Evolutionary conservation across 2,329 filamentous ascomycete species (phyloP).

Genomic region (Tolypocladium paradoxum): DNA sequence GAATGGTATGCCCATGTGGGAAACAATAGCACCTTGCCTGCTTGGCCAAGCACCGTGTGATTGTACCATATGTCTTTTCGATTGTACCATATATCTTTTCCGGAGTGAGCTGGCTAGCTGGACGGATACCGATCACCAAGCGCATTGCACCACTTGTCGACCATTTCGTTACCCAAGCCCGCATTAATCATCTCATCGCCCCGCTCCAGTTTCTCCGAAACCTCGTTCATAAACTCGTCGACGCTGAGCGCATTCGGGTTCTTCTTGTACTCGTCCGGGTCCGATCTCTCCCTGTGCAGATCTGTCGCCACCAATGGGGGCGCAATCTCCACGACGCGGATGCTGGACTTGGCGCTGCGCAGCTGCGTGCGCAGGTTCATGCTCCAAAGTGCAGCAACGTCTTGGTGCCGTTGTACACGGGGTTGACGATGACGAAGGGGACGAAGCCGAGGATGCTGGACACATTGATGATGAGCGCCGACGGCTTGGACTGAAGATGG

Average conservation of each 20-base stretch:
- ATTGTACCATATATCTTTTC: too few species aligned
- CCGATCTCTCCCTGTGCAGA: slow-evolving; percentile 41
- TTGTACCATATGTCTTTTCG: too few species aligned
- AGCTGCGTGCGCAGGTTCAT: slow-evolving; percentile 44
- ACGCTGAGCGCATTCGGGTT: slow-evolving; percentile 30
- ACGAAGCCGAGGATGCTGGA: slow-evolving; percentile 41
- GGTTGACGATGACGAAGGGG: slow-evolving; percentile 42
- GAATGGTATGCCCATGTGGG: too few species aligned
- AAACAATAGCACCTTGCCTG: not conserved
- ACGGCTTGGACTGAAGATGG: slow-evolving; percentile 33
- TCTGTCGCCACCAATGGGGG: slow-evolving; percentile 44
- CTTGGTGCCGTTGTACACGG: slow-evolving; percentile 49
- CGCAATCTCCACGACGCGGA: slow-evolving; percentile 43
- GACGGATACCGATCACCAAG: slow-evolving; percentile 19
- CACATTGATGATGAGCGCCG: slow-evolving; percentile 40
- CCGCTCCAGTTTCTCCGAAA: slow-evolving; percentile 30
- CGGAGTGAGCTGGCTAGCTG: not conserved
- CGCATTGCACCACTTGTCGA: slow-evolving; percentile 31
- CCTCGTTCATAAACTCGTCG: slow-evolving; percentile 42
- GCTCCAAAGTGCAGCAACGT: slow-evolving; percentile 45
- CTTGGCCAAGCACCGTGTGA: not conserved
- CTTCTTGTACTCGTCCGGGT: slow-evolving; percentile 51
- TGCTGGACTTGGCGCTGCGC: slow-evolving; percentile 20
- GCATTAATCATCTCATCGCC: slow-evolving; percentile 38
- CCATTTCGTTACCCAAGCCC: slow-evolving; percentile 26